Conservation (phyloP, 148 eudicot species). For the Vaccinium darrowii region DNA sequence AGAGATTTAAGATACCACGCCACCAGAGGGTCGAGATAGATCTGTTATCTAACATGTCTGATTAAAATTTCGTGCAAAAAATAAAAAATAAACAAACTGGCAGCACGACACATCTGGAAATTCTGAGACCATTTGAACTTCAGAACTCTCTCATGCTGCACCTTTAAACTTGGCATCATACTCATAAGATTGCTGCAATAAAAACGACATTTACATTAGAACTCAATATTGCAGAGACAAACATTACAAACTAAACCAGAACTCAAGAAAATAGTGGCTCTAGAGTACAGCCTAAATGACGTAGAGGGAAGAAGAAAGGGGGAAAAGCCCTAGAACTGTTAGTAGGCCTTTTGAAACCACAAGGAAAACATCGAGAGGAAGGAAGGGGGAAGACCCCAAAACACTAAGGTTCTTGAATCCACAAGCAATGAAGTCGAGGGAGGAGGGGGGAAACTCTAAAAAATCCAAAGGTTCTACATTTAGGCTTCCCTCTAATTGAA, state of each 20-base stretch:
- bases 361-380: not conserved
- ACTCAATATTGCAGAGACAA: not conserved
- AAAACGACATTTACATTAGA: not conserved
- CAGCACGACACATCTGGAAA: not conserved
- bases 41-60: not conserved
- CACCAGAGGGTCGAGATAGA: not conserved
- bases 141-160: conserved; percentile 17
- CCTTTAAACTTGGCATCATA: conserved; percentile 69
- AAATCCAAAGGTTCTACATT: not conserved
- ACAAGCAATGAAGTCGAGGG: not conserved
- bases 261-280: not conserved
- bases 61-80: not conserved
- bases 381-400: too few species aligned
- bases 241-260: not conserved
- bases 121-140: not conserved
- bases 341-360: not conserved
- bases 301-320: not conserved
- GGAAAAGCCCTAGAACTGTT: not conserved
- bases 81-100: not conserved
- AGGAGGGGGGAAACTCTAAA: not conserved
- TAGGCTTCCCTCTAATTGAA: not conserved
- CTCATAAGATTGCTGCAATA: conserved; percentile 75
- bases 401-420: not conserved
- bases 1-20: not conserved
- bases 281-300: not conserved